Evolutionary conservation across 2,329 filamentous ascomycete genomes (phyloP).

Genomic region (Aspergillus jensenii): DNA sequence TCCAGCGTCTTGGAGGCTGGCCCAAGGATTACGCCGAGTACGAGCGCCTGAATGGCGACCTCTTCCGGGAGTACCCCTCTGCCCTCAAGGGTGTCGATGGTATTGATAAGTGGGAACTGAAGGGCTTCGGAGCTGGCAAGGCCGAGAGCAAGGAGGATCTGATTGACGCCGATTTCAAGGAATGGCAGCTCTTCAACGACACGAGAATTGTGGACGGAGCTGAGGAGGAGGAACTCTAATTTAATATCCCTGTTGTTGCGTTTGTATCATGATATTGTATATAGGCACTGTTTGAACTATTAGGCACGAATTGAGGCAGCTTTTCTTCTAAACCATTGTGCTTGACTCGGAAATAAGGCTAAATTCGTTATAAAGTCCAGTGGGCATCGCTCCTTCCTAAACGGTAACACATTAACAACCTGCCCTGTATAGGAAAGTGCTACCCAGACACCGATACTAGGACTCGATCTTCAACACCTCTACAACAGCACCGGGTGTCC

Average conservation of each 20-base stretch:
- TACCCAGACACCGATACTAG: too few relatives aligned
- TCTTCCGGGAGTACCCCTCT: constrained; percentile 42
- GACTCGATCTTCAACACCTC: too few relatives aligned
- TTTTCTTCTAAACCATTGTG: too few relatives aligned
- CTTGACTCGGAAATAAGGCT: too few relatives aligned
- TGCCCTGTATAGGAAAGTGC: too few relatives aligned
- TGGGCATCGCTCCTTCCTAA: too few relatives aligned
- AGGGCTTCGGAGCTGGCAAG: constrained; percentile 48
- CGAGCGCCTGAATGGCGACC: constrained; percentile 46
- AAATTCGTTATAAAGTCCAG: too few relatives aligned
- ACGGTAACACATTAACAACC: too few relatives aligned
- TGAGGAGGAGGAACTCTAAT: constrained; percentile 11
- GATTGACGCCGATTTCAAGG: constrained; percentile 12
- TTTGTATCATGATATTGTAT: background rate
- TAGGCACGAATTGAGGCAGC: background rate
- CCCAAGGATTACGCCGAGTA: constrained; percentile 52
- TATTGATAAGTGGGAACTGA: constrained; percentile 50
- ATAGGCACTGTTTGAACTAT: background rate
- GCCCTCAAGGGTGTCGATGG: constrained; percentile 45
- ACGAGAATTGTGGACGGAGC: background rate
- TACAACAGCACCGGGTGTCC: too few relatives aligned
- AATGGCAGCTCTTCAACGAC: constrained; percentile 15
- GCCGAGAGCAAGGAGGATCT: constrained; percentile 42
- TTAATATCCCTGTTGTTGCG: background rate
- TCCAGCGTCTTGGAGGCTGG: constrained; percentile 42